A percentile compares a stretch with the other conserved stretches of the same genome.
Conservation (phyloP, 106 monocot species). For the Dendrobium officinale region DNA sequence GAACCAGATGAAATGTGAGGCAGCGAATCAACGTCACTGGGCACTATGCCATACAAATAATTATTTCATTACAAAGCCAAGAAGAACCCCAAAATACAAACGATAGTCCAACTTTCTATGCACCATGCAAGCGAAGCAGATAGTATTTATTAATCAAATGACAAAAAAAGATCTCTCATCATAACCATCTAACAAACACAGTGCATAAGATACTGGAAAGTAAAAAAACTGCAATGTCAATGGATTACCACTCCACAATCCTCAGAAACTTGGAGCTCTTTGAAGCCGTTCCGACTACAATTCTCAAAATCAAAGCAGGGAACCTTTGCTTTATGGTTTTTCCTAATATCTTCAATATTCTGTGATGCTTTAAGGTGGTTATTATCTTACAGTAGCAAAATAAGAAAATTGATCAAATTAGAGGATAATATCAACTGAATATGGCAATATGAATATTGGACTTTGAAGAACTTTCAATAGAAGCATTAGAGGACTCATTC, state of each 20-base stretch:
- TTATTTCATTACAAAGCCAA: not conserved
- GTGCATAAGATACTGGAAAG: not conserved
- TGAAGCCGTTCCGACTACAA: constrained; percentile 72
- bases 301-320: constrained; percentile 98
- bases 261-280: constrained; percentile 90
- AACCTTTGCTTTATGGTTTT: constrained; percentile 68
- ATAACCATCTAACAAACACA: constrained; percentile 1
- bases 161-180: not conserved
- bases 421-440: not conserved
- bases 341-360: constrained; percentile 89
- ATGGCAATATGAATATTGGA: not conserved
- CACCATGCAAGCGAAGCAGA: not conserved
- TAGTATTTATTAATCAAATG: not conserved
- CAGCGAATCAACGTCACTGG: not conserved
- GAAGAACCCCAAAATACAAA: not conserved
- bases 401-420: not conserved
- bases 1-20: not conserved
- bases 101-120: not conserved
- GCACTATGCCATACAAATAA: not conserved
- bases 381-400: not conserved
- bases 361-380: constrained; percentile 19
- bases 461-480: not conserved
- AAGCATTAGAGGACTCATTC: not conserved
- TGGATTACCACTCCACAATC: constrained; percentile 93
- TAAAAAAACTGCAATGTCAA: constrained; percentile 4